These are phyloP conservation scores for Phialocephala subalpina DNA, from an alignment of 2,329 filamentous ascomycete genomes.

Conservation along the genomic window DNA sequence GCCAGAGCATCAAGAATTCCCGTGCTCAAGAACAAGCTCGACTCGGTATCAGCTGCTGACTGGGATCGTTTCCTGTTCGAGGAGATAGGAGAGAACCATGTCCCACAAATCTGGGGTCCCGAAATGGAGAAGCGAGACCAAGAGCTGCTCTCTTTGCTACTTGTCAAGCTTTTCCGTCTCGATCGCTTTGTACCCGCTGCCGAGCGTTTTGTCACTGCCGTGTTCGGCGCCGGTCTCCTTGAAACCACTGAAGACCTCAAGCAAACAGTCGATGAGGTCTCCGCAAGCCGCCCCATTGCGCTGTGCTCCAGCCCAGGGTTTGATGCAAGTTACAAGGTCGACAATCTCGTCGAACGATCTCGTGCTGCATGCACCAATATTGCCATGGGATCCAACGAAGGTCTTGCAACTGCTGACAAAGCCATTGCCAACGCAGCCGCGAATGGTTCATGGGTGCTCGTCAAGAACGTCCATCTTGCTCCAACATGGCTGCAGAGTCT, in stretches of 20 bases:
- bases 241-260: slow-evolving; percentile 87
- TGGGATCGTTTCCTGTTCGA: slow-evolving; percentile 88
- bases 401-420: slow-evolving; percentile 90
- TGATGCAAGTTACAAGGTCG: slow-evolving; percentile 98
- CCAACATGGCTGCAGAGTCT: slow-evolving; percentile 96
- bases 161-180: slow-evolving; percentile 94
- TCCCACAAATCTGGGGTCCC: slow-evolving; percentile 79
- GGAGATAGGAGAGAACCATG: slow-evolving; percentile 84
- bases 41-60: slow-evolving; percentile 64
- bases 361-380: slow-evolving; percentile 91
- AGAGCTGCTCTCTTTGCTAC: slow-evolving; percentile 81
- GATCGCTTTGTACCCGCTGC: slow-evolving; percentile 94
- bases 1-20: slow-evolving; percentile 72
- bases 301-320: slow-evolving; percentile 96
- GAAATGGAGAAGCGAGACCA: slow-evolving; percentile 73
- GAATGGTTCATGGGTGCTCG: slow-evolving; percentile 91
- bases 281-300: slow-evolving; percentile 84
- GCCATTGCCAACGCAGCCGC: slow-evolving; percentile 93
- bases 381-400: slow-evolving; percentile 98
- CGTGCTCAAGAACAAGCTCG: slow-evolving; percentile 76
- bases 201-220: slow-evolving; percentile 85
- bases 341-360: slow-evolving; percentile 87
- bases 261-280: slow-evolving; percentile 84
- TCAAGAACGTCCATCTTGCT: slow-evolving; percentile 98
- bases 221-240: slow-evolving; percentile 85